A percentile compares a stretch with the other conserved stretches of the same genome.
phyloP scores from a whole-genome alignment of 228 moss, liverwort and hornwort genomes.

The Sphagnum fallax region DNA sequence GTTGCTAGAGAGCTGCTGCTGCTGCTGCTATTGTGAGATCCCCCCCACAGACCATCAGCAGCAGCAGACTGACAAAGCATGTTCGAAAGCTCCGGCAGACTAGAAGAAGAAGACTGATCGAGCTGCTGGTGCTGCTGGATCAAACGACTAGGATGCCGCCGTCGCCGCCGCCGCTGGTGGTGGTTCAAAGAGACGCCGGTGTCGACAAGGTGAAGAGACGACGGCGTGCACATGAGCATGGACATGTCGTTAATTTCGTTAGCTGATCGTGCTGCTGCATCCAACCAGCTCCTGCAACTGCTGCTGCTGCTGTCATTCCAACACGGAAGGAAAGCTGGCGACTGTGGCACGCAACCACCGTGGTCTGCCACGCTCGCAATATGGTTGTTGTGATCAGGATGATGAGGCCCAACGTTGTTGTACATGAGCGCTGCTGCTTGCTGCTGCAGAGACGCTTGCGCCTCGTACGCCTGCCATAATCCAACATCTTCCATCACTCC shows the following conservation, averaged over 20 bases:
- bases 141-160: too few species aligned
- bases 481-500: conserved; percentile 33
- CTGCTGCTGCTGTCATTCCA: conserved; percentile 6
- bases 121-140: too few species aligned
- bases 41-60: too few species aligned
- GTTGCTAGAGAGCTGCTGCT: too few species aligned
- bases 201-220: conserved; percentile 11
- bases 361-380: background rate
- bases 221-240: conserved; percentile 1
- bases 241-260: conserved; percentile 37
- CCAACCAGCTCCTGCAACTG: conserved; percentile 8
- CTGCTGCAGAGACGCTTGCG: conserved; percentile 22
- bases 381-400: conserved; percentile 6
- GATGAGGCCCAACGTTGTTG: conserved; percentile 3
- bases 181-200: too few species aligned
- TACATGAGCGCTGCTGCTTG: conserved; percentile 11
- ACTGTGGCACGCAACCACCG: conserved; percentile 3
- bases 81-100: too few species aligned
- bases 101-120: too few species aligned
- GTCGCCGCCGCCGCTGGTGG: too few species aligned
- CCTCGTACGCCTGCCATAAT: conserved; percentile 28
- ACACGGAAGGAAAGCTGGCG: conserved; percentile 11
- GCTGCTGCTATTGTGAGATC: too few species aligned
- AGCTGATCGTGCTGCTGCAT: conserved; percentile 1
- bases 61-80: too few species aligned